Base-by-base conservation (phyloP, 164 flowering plant genomes). In the Echeveria elegans region DNA sequence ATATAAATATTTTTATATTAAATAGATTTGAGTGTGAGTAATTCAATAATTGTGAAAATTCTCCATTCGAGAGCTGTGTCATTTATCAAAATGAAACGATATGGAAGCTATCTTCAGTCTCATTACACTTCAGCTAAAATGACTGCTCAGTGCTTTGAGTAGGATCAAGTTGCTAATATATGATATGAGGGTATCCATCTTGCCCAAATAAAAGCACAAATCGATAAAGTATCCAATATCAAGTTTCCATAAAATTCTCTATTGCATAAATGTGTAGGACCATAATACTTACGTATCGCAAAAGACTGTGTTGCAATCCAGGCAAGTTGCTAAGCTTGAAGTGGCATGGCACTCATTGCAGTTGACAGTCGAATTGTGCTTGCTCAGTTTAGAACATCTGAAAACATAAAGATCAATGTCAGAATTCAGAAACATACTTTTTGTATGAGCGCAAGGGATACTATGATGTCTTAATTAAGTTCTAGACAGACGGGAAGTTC, bases 371-470 rank as follows among this genome's bases (percentile, higher is more conserved):
- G 73, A 72, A 21, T 66, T 69, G 59, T 59, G 77, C 74, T 71
- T 81, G n/a, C 85, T 82, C 63, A 89, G 76, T 70, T 80, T 85
- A 68, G 83, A 79, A 79, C 96, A 89, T 75, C 95, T 92, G 86
- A 72, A 76, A 14, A 73, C 7, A 72, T 53, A 68, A 10, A 32
- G n/a, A 28, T 5, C 53, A 6, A 3, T n/a, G 12, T n/a, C n/a
- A n/a, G n/a, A n/a, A n/a, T n/a, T n/a, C 12, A 23, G 14, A 52
- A 1, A 24, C 12, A 52, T 1, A 23, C 52, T 47, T 7, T 21
- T 28, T 23, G 59, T 52, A 24, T 23, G 59, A n/a, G n/a, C n/a
- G n/a, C n/a, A n/a, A n/a, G n/a, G 29, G 59, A 52, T 21, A 21
- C 59, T 52, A 29, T 52, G 28, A 24, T 29, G 5, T 52, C 29